These are phyloP conservation scores for Coemansia sp. DNA, from an alignment of 192 early-diverging fungal genomes.

Conservation along the genomic window DNA sequence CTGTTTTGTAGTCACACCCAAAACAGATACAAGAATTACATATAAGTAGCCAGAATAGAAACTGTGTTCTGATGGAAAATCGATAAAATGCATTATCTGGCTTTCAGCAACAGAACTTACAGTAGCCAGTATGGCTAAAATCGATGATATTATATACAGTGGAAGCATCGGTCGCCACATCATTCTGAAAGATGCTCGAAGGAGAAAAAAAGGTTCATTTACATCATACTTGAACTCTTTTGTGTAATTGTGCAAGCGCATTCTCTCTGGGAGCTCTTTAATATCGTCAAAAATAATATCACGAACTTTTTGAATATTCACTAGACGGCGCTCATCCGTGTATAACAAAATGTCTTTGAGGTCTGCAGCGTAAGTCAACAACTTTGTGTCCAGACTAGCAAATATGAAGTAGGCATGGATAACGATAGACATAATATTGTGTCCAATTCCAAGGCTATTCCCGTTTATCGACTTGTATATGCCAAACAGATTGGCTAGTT, in stretches of 20 bases:
- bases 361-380: not conserved
- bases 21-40: not conserved
- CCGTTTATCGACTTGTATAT: conserved; percentile 16
- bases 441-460: not conserved
- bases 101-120: too few relatives aligned
- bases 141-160: not conserved
- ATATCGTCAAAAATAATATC: not conserved
- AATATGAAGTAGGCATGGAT: not conserved
- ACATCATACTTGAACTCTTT: not conserved
- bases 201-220: not conserved
- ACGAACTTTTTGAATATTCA: not conserved
- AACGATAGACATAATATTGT: not conserved
- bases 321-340: not conserved
- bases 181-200: conserved; percentile 32
- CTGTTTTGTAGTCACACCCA: not conserved
- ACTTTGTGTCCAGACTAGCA: not conserved
- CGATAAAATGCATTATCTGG: conserved; percentile 16
- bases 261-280: not conserved
- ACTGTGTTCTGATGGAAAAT: conserved; percentile 16
- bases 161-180: conserved; percentile 40
- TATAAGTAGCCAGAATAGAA: conserved; percentile 12
- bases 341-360: not conserved
- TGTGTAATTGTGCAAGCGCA: not conserved
- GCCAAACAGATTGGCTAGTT: conserved; percentile 14
- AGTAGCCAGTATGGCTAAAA: not conserved